A percentile compares a stretch with the other conserved stretches of the same genome.
Evolutionary conservation across 2,329 filamentous ascomycete species (phyloP).

Genomic region (Pestalotiopsis sp.): DNA sequence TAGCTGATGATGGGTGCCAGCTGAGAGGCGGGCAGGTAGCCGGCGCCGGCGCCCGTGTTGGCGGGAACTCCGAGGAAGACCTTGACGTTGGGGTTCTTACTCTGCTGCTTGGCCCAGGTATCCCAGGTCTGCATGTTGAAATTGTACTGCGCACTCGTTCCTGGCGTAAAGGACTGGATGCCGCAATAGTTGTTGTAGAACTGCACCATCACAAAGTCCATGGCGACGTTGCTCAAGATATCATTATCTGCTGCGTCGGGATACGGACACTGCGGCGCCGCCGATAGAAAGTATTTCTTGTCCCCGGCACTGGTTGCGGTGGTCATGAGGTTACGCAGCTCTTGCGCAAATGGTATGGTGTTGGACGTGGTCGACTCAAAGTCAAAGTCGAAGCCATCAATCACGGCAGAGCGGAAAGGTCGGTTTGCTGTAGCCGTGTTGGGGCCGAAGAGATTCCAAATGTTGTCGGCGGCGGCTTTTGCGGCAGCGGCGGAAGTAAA

Average conservation of each 20-base stretch:
- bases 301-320: constrained; percentile 44
- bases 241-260: constrained; percentile 62
- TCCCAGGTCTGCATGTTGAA: constrained; percentile 69
- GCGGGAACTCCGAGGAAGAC: constrained; percentile 64
- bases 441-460: constrained; percentile 75
- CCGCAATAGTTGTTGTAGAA: constrained; percentile 74
- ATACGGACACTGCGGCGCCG: constrained; percentile 69
- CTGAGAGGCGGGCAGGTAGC: constrained; percentile 52
- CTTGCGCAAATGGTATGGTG: constrained; percentile 61
- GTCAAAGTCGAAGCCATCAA: constrained; percentile 80
- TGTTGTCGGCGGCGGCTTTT: constrained; percentile 55
- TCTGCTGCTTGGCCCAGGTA: constrained; percentile 60
- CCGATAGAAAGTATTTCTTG: constrained; percentile 61
- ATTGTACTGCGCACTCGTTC: constrained; percentile 43
- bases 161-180: constrained; percentile 45
- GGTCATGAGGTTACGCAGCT: constrained; percentile 59
- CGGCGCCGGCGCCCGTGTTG: constrained; percentile 49
- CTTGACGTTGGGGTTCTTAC: constrained; percentile 61
- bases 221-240: constrained; percentile 55
- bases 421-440: constrained; percentile 50
- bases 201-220: constrained; percentile 65
- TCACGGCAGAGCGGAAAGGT: constrained; percentile 65
- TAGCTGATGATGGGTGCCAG: constrained; percentile 55
- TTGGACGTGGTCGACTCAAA: constrained; percentile 64
- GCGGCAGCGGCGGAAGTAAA: constrained; percentile 58